Evolutionary conservation across 352 stramenopile genomes (phyloP).

Genomic region (Globisporangium yorkense): DNA sequence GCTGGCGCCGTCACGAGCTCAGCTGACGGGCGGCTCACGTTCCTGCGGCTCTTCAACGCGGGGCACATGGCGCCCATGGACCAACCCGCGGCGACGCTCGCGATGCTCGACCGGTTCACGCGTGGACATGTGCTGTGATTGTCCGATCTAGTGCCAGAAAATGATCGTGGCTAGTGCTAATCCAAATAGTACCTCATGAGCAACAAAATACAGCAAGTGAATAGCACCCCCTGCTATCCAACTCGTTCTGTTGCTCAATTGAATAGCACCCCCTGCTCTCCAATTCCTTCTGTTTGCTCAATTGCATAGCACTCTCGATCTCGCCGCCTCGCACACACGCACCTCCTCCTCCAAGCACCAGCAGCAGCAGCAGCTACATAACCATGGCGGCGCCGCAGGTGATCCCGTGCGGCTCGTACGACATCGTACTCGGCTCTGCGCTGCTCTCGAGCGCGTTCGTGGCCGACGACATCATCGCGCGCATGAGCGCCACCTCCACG

Average conservation of each 20-base stretch:
- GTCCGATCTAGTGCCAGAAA: background rate
- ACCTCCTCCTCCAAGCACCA: background rate
- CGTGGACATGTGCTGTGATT: no score
- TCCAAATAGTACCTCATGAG: background rate
- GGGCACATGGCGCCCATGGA: slow-evolving; percentile 35
- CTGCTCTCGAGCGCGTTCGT: slow-evolving; percentile 62
- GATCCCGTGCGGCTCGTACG: slow-evolving; percentile 73
- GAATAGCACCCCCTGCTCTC: background rate
- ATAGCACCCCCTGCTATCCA: background rate
- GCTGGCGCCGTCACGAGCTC: slow-evolving; percentile 14
- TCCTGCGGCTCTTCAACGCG: slow-evolving; percentile 28
- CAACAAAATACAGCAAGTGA: background rate
- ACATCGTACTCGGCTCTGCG: slow-evolving; percentile 69
- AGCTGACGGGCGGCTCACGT: slow-evolving; percentile 20
- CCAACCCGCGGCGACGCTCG: slow-evolving; percentile 20
- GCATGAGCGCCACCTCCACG: slow-evolving; percentile 50
- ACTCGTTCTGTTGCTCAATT: background rate
- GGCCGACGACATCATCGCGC: slow-evolving; percentile 51
- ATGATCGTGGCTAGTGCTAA: background rate
- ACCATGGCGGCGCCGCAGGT: slow-evolving; percentile 19
- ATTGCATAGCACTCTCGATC: background rate
- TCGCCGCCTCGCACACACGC: background rate
- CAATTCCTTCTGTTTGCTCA: background rate
- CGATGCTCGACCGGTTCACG: slow-evolving; percentile 35
- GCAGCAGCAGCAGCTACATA: slow-evolving; percentile 8